Evolutionary conservation across 768 basidiomycete genomes (phyloP).

Genomic region (Mycena kentingensis): DNA sequence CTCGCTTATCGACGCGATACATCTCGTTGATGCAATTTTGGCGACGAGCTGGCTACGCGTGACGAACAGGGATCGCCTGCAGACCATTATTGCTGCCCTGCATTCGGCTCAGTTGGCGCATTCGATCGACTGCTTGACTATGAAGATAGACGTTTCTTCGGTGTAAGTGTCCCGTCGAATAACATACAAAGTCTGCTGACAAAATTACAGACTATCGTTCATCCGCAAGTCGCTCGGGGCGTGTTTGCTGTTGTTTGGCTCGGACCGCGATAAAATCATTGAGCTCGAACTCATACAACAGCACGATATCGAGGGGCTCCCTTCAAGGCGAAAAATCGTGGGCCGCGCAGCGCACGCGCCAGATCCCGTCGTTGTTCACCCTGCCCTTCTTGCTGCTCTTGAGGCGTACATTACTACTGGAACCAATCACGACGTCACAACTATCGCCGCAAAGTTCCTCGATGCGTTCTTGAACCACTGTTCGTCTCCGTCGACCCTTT

Average conservation of each 20-base stretch:
- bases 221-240: slow-evolving; percentile 62
- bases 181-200: background rate
- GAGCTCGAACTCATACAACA: slow-evolving; percentile 49
- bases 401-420: slow-evolving; percentile 50
- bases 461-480: slow-evolving; percentile 59
- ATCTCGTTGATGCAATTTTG: slow-evolving; percentile 56
- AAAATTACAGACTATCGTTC: slow-evolving; percentile 43
- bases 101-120: slow-evolving; percentile 46
- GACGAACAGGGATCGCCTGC: slow-evolving; percentile 60
- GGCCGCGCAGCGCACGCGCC: slow-evolving; percentile 42
- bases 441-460: slow-evolving; percentile 63
- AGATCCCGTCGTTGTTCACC: slow-evolving; percentile 65
- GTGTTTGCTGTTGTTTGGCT: slow-evolving; percentile 69
- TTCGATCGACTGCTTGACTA: slow-evolving; percentile 39
- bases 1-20: slow-evolving; percentile 45
- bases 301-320: slow-evolving; percentile 51
- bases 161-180: slow-evolving; percentile 38
- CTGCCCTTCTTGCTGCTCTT: slow-evolving; percentile 57
- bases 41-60: slow-evolving; percentile 64
- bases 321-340: slow-evolving; percentile 55
- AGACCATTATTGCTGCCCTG: slow-evolving; percentile 48
- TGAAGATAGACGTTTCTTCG: slow-evolving; percentile 29
- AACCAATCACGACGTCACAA: slow-evolving; percentile 50
- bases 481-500: too few species aligned
- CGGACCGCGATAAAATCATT: slow-evolving; percentile 51